Evolutionary conservation across 108 stramenopile species (phyloP), one percentile per base, ranked within the genome.

Genomic region (Cyclotella distinguenda): DNA sequence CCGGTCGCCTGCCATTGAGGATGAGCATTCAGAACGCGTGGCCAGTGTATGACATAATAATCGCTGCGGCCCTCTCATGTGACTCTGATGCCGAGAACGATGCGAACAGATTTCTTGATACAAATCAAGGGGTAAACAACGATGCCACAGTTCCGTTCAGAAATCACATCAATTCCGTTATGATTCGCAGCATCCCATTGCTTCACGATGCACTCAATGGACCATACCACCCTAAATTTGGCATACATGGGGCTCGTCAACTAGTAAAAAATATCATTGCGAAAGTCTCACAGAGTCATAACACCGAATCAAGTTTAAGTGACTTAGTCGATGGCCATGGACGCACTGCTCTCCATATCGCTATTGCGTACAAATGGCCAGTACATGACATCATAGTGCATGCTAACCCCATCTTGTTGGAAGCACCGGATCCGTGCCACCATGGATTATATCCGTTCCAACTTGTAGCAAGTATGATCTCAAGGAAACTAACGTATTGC

Each of bases 41-140:
- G 70, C 70, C 68, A 47, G 69, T 66, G 30, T 80, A 53, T 68
- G 85, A 70, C 57, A 31, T 76, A 15, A 74, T 79, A 18, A 58
- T 69, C 6, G 32, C 42, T 32, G 33, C 65, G 12, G 70, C 70
- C 28, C 47, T 72, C 12, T 30, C 64, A 28, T 51, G 65, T 49
- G 34, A 36, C 28, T 40, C 44, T 48, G 36, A 28, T 16, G 6
- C 58, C 26, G n/a, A n/a, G n/a, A n/a, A n/a, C n/a, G 21, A 22
- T 39, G 27, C 31, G 8, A 52, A 52, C 13, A 7, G 30, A 52
- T 19, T 32, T 27, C 11, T 34, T 19, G 47, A 60, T 44, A 13
- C 39, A 33, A 31, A 12, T 39, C 36, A 54, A 13, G 44, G 62
- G 43, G 18, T 27, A 21, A 11, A 48, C 3, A 19, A 22, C 8